These are phyloP conservation scores for Cordyceps farinosa DNA, from an alignment of 2,329 filamentous ascomycete genomes.

Conservation along the genomic window DNA sequence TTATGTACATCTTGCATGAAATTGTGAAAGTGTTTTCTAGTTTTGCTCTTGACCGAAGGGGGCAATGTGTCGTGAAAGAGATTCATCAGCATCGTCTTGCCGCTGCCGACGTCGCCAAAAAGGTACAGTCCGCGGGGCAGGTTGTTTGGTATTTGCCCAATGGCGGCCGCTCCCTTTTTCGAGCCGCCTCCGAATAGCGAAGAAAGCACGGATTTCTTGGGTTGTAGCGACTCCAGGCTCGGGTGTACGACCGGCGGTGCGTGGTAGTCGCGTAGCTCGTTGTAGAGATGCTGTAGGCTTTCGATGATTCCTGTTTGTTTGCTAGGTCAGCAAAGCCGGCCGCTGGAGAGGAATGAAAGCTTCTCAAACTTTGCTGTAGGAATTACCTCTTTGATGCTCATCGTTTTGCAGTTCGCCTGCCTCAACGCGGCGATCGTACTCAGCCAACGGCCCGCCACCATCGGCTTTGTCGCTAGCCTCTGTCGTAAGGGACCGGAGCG, in stretches of 20 bases:
- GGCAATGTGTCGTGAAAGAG: constrained; percentile 94
- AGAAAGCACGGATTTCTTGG: constrained; percentile 51
- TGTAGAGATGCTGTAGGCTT: constrained; percentile 82
- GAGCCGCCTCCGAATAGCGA: constrained; percentile 59
- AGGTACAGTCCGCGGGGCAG: constrained; percentile 90
- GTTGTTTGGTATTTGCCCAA: constrained; percentile 60
- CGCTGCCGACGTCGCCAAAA: constrained; percentile 93
- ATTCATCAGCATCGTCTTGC: constrained; percentile 99
- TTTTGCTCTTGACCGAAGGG: constrained; percentile 73
- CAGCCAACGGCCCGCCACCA: constrained; percentile 68
- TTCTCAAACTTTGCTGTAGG: not conserved
- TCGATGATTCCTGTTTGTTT: constrained; percentile 70
- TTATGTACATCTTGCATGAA: constrained; percentile 99
- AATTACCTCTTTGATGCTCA: constrained; percentile 78
- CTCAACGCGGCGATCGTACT: constrained; percentile 81
- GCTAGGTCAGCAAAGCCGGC: not conserved
- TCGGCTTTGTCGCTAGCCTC: constrained; percentile 26
- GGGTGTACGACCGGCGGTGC: constrained; percentile 75
- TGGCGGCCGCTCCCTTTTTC: constrained; percentile 34
- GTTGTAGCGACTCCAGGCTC: constrained; percentile 65
- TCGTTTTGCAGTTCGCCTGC: constrained; percentile 76
- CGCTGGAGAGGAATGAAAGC: not conserved
- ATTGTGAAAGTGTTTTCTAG: constrained; percentile 95
- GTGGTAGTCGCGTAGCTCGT: constrained; percentile 71
- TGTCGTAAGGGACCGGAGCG: constrained; percentile 29